A percentile compares a stretch with the other conserved stretches of the same genome.
phyloP scores from a whole-genome alignment of 331 rosid genomes.

The Acacia pycnantha region DNA sequence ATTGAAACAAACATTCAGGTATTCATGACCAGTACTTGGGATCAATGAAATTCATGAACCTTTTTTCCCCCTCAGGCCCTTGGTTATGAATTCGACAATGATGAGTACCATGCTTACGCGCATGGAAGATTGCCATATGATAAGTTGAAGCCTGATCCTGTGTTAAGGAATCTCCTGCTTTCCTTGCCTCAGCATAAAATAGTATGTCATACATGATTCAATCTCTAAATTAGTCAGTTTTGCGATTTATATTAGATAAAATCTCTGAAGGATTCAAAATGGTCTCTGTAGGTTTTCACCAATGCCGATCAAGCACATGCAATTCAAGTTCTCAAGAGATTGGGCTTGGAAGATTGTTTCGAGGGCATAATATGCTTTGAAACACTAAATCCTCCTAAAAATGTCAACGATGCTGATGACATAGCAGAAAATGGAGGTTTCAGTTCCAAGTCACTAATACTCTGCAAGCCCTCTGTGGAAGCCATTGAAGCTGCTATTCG shows the following conservation, averaged over 20 bases:
- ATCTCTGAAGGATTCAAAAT: conserved; percentile 5
- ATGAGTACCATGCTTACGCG: conserved; percentile 70
- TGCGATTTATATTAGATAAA: neutral
- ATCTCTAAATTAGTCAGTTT: conserved; percentile 7
- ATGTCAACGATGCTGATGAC: neutral
- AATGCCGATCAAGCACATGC: conserved; percentile 80
- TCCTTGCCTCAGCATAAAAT: conserved; percentile 91
- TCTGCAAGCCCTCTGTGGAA: conserved; percentile 83
- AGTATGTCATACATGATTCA: conserved; percentile 43
- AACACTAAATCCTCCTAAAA: conserved; percentile 68
- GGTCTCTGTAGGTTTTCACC: conserved; percentile 69
- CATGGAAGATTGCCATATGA: conserved; percentile 87
- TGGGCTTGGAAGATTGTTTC: conserved; percentile 86
- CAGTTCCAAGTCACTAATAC: conserved; percentile 40
- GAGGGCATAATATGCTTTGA: conserved; percentile 89
- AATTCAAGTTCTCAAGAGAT: conserved; percentile 58
- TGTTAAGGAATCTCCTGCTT: conserved; percentile 76
- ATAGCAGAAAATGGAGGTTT: conserved; percentile 9
- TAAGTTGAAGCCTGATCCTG: conserved; percentile 62
- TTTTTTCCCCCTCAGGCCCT: conserved; percentile 50
- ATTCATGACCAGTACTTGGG: conserved; percentile 9
- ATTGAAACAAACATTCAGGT: neutral
- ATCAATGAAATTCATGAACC: conserved; percentile 1
- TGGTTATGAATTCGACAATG: conserved; percentile 80
- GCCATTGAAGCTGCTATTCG: conserved; percentile 75